Evolutionary conservation across 345 rosid species (phyloP), one percentile per base, ranked within the genome.

Genomic region (Clausena lansium): DNA sequence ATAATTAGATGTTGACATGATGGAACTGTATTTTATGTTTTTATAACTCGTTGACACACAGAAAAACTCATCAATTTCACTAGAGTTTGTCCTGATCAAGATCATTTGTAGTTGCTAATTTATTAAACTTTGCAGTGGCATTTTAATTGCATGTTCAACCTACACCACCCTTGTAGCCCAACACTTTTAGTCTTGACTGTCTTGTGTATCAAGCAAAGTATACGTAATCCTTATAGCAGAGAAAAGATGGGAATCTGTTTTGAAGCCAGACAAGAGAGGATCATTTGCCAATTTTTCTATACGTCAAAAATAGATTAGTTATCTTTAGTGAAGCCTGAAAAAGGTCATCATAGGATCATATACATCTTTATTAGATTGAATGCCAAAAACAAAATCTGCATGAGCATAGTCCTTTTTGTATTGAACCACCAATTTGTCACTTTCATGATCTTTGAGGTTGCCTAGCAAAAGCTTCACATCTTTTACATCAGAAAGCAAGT

Each of bases 271-370:
- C 25, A 41, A 24, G 20, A 7, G 7, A 17, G 33, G 45, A 32
- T 15, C 66, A n/a, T 57, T 59, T 45, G 28, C 30, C 38, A 15
- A 54, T 39, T 32, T 13, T 76, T 41, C n/a, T 32, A 5, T 36
- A 63, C 35, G 3, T 38, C 20, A n/a, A 62, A 57, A 65, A 27
- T 6, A 57, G 70, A 59, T 33, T 39, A 20, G 25, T 0, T 14
- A 36, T 4, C 27, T 54, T 73, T 76, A 86, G 36, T 86, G 75
- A 39, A 65, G 83, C 35, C 33, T 67, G 74, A 90, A 83, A 80
- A 90, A 90, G 22, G 80, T 83, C 81, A 85, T 75, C 0, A 88
- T 7, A 36, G 88, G 89, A 67, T 78, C 63, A 80, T 83, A 90
- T 19, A 90, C 81, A 47, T 78, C 45, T 66, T 82, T 76, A 24